Evolutionary conservation across 768 basidiomycete species (phyloP), one percentile per base, ranked within the genome.

Genomic region (Pleurotus platypus): DNA sequence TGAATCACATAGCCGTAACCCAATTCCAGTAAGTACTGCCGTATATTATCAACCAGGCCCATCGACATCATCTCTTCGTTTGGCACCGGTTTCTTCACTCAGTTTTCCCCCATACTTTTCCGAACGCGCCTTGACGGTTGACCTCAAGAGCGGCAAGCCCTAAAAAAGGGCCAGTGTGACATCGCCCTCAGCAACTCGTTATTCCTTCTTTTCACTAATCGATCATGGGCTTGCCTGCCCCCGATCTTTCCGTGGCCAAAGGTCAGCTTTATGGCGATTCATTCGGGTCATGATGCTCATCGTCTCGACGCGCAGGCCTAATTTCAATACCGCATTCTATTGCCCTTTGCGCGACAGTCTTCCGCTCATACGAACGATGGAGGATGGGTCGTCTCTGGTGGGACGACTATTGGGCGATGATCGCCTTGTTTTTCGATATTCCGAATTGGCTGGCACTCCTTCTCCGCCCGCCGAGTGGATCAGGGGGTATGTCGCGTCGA

Each of bases 351-450:
- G 57, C 61, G 2, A 59, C 63, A 2, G 30, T 60, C 8, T 66
- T 60, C 50, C 61, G 65, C 9, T 47, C 61, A 9, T 49, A 57
- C 43, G 56, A 63, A 18, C 61, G 65, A 16, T 61, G 37, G 38
- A 58, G 56, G 35, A 64, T 57, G n/a, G 46, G 55, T 1, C 60
- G 62, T 13, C 27, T 64, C 11, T 64, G 63, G 65, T 58, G 53
- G 27, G 63, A 66, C 18, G 63, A 66, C 27, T 58, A 61, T 38
- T 60, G 61, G 30, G 63, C 62, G 1, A 48, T 58, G 24, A 26
- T 57, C 2, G 56, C 58, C 13, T 48, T 66, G 8, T 5, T 57
- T n/a, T 53, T 60, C 15, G 61, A 66, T 9, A 56, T 63, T 30
- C 58, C 62, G 35, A 50, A 50, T 18, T 50, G 49, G 49, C 7